Evolutionary conservation across 169 alveolate species (phyloP), one percentile per base, ranked within the genome.

Genomic region (Cryptosporidium parvum): DNA sequence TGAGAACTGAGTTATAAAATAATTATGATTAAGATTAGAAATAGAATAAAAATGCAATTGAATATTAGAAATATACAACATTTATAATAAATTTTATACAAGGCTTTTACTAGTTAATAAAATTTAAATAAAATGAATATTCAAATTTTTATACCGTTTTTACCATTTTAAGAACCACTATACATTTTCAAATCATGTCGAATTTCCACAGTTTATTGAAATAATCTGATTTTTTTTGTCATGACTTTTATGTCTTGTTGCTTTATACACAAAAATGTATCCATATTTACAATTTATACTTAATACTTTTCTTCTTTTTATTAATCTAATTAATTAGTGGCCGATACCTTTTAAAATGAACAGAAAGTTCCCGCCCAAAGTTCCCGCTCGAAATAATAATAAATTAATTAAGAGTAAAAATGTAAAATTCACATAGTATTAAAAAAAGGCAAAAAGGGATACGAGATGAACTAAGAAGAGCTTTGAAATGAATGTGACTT

Each of bases 401-500:
- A 1, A 56, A n/a, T n/a, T 56, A 56, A 65, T 65, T 26, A 21
- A 35, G 16, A 31, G 31, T 65, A 65, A 65, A 65, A 65, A 33
- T 65, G n/a, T 29, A 31, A 37, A 37, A 18, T 26, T 65, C 16
- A 6, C 33, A 12, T 23, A 42, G 33, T n/a, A 59, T 31, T 33
- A 31, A 53, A 52, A 73, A 62, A 26, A 80, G 23, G 56, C 39
- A 80, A 80, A 62, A 59, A 48, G 21, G 42, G 35, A 42, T 44
- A 65, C 16, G 73, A 44, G 59, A 80, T 44, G 59, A 51, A 44
- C 35, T 61, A 35, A 35, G 86, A 62, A 80, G 14, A 44, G 16
- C 42, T 23, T 59, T 26, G 70, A 52, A 21, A 80, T 80, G 89
- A 80, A 42, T 80, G 89, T 67, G 89, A 80, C 89, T 80, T 45